These are phyloP conservation scores for Paramecium octaurelia DNA, from an alignment of 73 alveolate genomes.

Conservation along the genomic window DNA sequence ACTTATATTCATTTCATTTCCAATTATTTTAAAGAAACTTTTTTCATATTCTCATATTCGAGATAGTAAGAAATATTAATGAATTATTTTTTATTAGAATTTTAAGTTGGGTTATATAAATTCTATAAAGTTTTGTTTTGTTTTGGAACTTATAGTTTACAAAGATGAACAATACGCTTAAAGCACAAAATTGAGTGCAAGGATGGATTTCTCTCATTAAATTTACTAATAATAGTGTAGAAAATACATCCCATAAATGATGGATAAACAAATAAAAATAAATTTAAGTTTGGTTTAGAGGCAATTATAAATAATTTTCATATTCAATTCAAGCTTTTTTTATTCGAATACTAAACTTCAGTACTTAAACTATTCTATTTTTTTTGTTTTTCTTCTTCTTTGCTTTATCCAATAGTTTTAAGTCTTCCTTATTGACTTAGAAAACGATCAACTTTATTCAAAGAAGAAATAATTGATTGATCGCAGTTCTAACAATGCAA, in stretches of 20 bases:
- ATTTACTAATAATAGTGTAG: neutral
- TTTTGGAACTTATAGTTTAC: neutral
- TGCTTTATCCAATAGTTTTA: neutral
- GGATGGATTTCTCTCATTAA: neutral
- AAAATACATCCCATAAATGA: neutral
- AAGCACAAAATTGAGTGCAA: neutral
- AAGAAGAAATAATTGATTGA: neutral
- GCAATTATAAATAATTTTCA: neutral
- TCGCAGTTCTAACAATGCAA: neutral
- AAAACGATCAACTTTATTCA: neutral
- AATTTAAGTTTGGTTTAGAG: neutral
- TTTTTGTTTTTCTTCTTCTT: neutral
- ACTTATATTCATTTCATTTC: too few species aligned
- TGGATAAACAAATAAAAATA: neutral
- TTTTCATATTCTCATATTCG: neutral
- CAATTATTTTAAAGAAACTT: neutral
- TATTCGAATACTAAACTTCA: neutral
- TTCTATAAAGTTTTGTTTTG: neutral
- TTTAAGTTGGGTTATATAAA: too few species aligned
- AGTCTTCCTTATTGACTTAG: neutral
- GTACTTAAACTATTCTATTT: neutral
- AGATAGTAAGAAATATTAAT: too few species aligned
- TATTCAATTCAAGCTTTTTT: neutral
- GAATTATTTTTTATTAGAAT: neutral
- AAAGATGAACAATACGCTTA: neutral